Base-by-base conservation (phyloP, 163 green algal species). In the Chlorella variabilis region DNA sequence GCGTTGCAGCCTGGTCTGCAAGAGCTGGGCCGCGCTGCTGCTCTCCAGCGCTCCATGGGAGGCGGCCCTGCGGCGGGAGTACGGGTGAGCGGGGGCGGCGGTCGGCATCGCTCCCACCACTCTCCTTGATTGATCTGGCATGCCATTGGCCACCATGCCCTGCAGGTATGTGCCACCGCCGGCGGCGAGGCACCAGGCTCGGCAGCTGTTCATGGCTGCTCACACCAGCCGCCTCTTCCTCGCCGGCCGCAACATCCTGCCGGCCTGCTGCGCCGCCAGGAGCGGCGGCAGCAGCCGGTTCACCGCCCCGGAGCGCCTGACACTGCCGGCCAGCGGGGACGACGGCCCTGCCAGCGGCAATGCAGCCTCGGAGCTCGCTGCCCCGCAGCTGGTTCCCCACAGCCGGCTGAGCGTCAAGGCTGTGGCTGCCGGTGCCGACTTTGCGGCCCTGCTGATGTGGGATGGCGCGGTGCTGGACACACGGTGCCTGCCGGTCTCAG, bases 381-480 rank as follows among this genome's bases (percentile, higher is more conserved):
- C 67, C 2, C 20, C 39, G 41, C 67, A 38, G 39, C 25, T 23
- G 63, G 17, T 23, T 5, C 13, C 51, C 15, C 13, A 34, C 34
- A 31, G 51, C 54, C 4, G 23, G 21, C 7, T 79, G 36, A 69
- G 73, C 38, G n/a, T 79, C 31, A 41, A 11, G 23, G 15, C 21
- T 9, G 25, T 67, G n/a, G 63, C 63, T 20, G 62, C 62, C 25
- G 76, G 41, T 1, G 27, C 42, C 11, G 76, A 82, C 48, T 82
- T 75, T 68, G 76, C 62, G 3, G 62, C 56, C 2, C 13, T 82
- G 63, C 76, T 76, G 4, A 82, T 63, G 2, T 82, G 76, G 76
- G 45, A 76, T 27, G 76, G 76, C 11, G 17, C 45, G 0, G 76
- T 76, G 48, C n/a, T 82, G 33, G 76, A 82, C 76, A 82, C 62